Evolutionary conservation across 192 early-diverging fungal species (phyloP), one percentile per base, ranked within the genome.

Genomic region (Pecoramyces ruminantium): DNA sequence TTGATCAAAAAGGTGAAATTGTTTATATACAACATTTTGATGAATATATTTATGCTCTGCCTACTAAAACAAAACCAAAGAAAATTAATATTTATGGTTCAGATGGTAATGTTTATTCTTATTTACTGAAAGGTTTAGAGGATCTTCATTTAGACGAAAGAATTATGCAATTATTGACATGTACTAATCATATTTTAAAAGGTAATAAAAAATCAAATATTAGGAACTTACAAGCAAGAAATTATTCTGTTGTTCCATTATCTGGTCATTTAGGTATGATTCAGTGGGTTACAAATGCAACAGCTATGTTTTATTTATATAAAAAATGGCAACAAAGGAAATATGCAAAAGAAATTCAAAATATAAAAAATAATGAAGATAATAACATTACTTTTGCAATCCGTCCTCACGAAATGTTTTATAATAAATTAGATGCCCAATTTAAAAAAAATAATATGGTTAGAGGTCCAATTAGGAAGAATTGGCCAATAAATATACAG

Each of bases 51-150:
- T 14, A 84, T 92, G 29, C 86, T 94, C n/a, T 67, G 25, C 92
- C 94, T 0, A 94, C 94, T 77, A 98, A 98, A 83, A 98, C 95
- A 2, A 93, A 95, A 78, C 97, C 97, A 14, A 98, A 97, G 82
- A 94, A 94, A 79, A 81, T 98, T 28, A 83, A 85, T 16, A 79
- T 98, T 29, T 38, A 86, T 13, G 88, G 87, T 14, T 83, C 88
- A 29, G 85, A 93, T 81, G 91, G 92, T 28, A 58, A 80, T 17
- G 80, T 84, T 28, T 87, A 93, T 86, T 80, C 90, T 25, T 99
- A 93, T 78, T 85, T 99, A 4, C 90, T 99, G 38, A 99, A 99
- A 83, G 97, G 97, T 4, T 85, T 91, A 39, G 97, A 99, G 84
- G 95, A 98, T 86, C 82, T 97, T 78, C 94, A 96, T 83, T 83